These are phyloP conservation scores for Chrysosporium queenslandicum DNA, from an alignment of 2,329 filamentous ascomycete species.

Conservation along the genomic window DNA sequence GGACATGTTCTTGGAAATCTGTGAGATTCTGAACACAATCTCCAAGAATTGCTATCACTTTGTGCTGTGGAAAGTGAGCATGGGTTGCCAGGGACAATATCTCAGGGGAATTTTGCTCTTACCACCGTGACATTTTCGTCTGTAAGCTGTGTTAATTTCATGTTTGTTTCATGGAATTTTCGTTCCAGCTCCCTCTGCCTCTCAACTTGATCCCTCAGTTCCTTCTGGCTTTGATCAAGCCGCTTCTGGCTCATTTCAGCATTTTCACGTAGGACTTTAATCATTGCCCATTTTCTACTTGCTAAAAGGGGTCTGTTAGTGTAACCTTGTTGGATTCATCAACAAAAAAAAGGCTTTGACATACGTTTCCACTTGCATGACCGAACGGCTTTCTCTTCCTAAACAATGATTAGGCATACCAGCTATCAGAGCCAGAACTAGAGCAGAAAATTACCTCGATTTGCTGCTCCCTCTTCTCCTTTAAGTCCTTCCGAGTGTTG, in stretches of 20 bases:
- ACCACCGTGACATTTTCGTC: background rate
- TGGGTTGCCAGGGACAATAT: background rate
- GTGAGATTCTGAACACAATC: background rate
- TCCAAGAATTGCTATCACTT: background rate
- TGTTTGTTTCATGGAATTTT: background rate
- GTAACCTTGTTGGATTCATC: background rate
- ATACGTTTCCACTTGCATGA: background rate
- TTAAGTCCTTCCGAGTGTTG: background rate
- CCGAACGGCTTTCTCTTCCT: background rate
- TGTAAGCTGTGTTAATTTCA: background rate
- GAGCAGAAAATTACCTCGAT: background rate
- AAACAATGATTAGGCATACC: too few species aligned
- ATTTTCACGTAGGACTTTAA: background rate
- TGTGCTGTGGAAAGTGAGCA: background rate
- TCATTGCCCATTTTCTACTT: background rate
- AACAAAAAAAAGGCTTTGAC: background rate
- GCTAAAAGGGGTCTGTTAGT: background rate
- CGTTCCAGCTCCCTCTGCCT: background rate
- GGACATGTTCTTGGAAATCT: background rate
- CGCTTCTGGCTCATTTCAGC: background rate
- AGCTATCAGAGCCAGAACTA: too few species aligned
- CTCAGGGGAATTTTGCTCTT: background rate
- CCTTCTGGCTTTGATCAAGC: background rate
- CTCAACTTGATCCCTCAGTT: background rate
- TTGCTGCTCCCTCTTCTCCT: background rate